phyloP scores from a whole-genome alignment of 768 basidiomycete genomes.

The Leccinum olivaceopallidum region DNA sequence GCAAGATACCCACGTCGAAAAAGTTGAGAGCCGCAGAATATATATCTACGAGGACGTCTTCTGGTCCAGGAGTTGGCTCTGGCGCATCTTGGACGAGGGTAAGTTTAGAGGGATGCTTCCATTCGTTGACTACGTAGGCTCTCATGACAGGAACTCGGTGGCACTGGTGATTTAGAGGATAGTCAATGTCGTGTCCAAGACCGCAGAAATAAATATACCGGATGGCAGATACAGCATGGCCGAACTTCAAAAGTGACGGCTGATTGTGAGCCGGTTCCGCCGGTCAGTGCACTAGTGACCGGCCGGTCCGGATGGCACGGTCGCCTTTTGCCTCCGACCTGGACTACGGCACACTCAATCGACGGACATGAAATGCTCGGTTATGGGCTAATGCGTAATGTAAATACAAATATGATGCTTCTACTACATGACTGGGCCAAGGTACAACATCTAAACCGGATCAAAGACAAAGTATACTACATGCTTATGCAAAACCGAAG shows the following conservation, averaged over 20 bases:
- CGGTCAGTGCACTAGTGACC: conserved; percentile 1
- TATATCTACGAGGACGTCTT: conserved; percentile 73
- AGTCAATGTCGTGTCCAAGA: not conserved
- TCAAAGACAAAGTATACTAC: conserved; percentile 8
- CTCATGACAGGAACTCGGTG: conserved; percentile 50
- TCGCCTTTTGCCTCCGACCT: not conserved
- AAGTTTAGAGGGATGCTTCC: conserved; percentile 68
- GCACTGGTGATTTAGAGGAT: not conserved
- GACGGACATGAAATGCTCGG: not conserved
- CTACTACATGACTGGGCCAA: conserved; percentile 25
- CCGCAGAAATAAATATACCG: not conserved
- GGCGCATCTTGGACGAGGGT: conserved; percentile 51
- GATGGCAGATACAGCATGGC: not conserved
- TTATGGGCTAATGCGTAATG: conserved; percentile 22
- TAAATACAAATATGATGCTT: conserved; percentile 38
- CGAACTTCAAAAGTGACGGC: not conserved
- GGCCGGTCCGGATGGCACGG: not conserved
- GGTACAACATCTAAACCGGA: conserved; percentile 17
- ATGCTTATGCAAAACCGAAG: conserved; percentile 74
- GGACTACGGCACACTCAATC: not conserved
- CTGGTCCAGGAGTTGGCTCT: conserved; percentile 49
- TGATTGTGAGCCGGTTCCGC: conserved; percentile 4
- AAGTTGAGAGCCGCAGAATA: conserved; percentile 78
- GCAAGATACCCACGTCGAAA: conserved; percentile 53
- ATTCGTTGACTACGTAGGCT: conserved; percentile 72